These are phyloP conservation scores for Tetrapisispora iriomotensis DNA, from an alignment of 805 yeast genomes.

Conservation along the genomic window DNA sequence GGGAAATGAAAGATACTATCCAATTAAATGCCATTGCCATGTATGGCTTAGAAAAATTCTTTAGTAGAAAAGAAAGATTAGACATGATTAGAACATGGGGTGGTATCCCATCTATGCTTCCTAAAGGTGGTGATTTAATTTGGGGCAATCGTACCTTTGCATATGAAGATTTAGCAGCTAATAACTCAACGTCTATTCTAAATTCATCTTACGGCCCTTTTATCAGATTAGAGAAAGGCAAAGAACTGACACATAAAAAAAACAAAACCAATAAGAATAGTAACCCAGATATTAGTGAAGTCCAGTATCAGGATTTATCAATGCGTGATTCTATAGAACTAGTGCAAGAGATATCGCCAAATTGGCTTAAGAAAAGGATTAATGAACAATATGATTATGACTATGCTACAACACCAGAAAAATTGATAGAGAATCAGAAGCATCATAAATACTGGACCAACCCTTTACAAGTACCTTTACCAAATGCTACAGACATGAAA, in stretches of 20 bases:
- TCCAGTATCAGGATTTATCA: conserved; percentile 41
- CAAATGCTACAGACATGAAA: conserved; percentile 88
- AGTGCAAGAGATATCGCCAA: conserved; percentile 55
- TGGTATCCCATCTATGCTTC: conserved; percentile 93
- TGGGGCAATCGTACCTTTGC: conserved; percentile 83
- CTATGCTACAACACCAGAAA: conserved; percentile 46
- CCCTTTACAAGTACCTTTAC: conserved; percentile 85
- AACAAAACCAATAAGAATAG: conserved; percentile 20
- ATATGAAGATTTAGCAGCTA: conserved; percentile 41
- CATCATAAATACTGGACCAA: conserved; percentile 82
- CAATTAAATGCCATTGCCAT: conserved; percentile 88
- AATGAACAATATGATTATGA: conserved; percentile 72
- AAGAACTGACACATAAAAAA: conserved; percentile 11
- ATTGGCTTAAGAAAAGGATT: conserved; percentile 63
- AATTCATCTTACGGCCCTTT: conserved; percentile 52
- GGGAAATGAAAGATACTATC: conserved; percentile 97
- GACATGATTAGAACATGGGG: conserved; percentile 78
- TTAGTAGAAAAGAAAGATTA: conserved; percentile 78
- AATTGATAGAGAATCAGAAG: conserved; percentile 56
- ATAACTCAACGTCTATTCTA: conserved; percentile 28
- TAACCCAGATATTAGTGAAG: neutral
- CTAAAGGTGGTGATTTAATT: conserved; percentile 83
- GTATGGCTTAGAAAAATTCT: conserved; percentile 88
- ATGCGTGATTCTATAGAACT: conserved; percentile 58
- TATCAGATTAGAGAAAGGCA: conserved; percentile 40